A percentile compares a stretch with the other conserved stretches of the same genome.
phyloP scores from a whole-genome alignment of 768 basidiomycete species.

The Antrodiella citrinella region DNA sequence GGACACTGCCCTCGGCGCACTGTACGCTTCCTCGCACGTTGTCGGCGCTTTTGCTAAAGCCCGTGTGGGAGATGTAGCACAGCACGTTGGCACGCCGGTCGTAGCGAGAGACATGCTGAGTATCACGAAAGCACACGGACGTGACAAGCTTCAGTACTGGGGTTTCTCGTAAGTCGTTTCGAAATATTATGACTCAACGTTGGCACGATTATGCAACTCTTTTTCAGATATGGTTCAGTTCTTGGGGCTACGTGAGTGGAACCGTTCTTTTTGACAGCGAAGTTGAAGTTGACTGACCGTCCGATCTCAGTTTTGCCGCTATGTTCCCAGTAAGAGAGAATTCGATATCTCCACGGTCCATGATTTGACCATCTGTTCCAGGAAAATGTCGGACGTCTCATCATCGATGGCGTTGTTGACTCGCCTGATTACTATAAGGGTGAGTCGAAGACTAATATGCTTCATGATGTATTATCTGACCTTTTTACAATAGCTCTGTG shows the following conservation, averaged over 20 bases:
- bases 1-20: too few species aligned
- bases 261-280: background rate
- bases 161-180: conserved; percentile 6
- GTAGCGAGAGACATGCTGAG: conserved; percentile 15
- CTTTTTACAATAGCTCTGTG: background rate
- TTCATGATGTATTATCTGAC: background rate
- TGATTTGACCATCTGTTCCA: background rate
- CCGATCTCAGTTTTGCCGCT: background rate
- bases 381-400: conserved; percentile 23
- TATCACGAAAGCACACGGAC: conserved; percentile 11
- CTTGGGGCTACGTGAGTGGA: conserved; percentile 13
- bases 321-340: conserved; percentile 11
- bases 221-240: conserved; percentile 8
- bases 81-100: conserved; percentile 5
- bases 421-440: conserved; percentile 12
- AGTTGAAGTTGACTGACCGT: background rate
- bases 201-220: background rate
- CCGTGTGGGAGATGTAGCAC: background rate
- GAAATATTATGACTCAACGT: background rate
- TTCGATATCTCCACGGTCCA: background rate
- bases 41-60: background rate
- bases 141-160: conserved; percentile 14
- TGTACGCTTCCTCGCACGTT: too few species aligned
- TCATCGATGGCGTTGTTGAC: conserved; percentile 24
- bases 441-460: background rate